Conservation (phyloP, 2,329 filamentous ascomycete species). For the Stachybotrys chartarum region DNA sequence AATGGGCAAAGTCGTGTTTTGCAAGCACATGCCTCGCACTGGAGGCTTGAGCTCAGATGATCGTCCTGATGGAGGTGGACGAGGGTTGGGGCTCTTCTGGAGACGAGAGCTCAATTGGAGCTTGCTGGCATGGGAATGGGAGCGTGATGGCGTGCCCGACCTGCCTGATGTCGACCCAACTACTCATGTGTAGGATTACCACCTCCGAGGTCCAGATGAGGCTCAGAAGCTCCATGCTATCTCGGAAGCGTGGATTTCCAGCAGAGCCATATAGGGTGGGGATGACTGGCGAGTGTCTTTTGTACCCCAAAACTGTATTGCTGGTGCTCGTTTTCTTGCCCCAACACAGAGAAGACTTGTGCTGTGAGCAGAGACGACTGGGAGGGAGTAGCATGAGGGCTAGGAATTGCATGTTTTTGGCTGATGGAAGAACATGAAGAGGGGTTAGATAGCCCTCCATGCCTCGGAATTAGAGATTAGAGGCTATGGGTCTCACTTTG, state of each 20-base stretch:
- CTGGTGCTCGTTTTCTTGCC: too few species aligned
- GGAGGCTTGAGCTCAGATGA: slow-evolving; percentile 79
- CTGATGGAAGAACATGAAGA: slow-evolving; percentile 28
- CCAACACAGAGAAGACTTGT: too few species aligned
- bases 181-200: slow-evolving; percentile 43
- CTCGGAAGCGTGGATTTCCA: background rate
- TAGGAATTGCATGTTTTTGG: too few species aligned
- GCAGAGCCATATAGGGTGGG: background rate
- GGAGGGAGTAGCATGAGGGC: too few species aligned
- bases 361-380: too few species aligned
- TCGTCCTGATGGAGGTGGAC: slow-evolving; percentile 47
- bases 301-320: too few species aligned
- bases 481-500: background rate
- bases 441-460: slow-evolving; percentile 46
- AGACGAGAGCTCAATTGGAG: slow-evolving; percentile 80
- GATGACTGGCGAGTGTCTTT: too few species aligned
- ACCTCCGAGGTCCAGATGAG: slow-evolving; percentile 30
- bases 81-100: slow-evolving; percentile 63
- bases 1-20: slow-evolving; percentile 80
- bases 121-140: slow-evolving; percentile 73
- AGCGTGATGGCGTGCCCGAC: slow-evolving; percentile 34
- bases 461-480: slow-evolving; percentile 10
- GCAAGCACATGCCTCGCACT: slow-evolving; percentile 68
- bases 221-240: slow-evolving; percentile 15
- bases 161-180: slow-evolving; percentile 37